phyloP scores from a whole-genome alignment of 495 filamentous ascomycete species.

The Penicillium odoratum region DNA sequence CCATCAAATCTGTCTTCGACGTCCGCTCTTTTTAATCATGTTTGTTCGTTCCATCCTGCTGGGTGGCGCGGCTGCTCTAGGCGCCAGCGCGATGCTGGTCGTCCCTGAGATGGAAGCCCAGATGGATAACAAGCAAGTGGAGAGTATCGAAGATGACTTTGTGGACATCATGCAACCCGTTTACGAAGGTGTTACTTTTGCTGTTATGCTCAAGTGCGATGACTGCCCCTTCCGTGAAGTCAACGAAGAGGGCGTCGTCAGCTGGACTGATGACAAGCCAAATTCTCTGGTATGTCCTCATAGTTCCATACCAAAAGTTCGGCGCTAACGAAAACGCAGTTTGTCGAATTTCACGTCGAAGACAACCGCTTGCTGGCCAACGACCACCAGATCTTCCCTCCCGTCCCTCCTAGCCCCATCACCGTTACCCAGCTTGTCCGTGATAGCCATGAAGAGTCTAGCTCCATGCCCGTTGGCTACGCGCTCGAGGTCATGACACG shows the following conservation, averaged over 20 bases:
- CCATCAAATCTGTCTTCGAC: conserved; percentile 16
- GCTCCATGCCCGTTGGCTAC: conserved; percentile 41
- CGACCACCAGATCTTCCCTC: conserved; percentile 51
- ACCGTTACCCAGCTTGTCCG: conserved; percentile 36
- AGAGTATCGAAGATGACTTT: conserved; percentile 25
- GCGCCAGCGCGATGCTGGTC: conserved; percentile 50
- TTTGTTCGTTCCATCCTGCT: conserved; percentile 43
- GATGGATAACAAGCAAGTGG: conserved; percentile 16
- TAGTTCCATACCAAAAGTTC: not conserved
- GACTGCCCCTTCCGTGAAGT: conserved; percentile 48
- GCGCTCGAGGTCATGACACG: conserved; percentile 44
- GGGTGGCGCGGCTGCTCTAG: conserved; percentile 42
- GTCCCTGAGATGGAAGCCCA: conserved; percentile 41
- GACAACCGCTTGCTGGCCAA: conserved; percentile 48
- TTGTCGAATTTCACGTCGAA: conserved; percentile 44
- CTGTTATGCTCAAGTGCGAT: conserved; percentile 44
- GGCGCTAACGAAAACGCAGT: conserved; percentile 25
- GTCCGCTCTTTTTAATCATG: conserved; percentile 38
- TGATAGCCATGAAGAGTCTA: conserved; percentile 34
- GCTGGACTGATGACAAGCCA: conserved; percentile 38
- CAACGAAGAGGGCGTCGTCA: conserved; percentile 31
- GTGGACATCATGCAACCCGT: conserved; percentile 30
- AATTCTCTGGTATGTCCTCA: conserved; percentile 38
- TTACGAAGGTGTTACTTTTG: conserved; percentile 29
- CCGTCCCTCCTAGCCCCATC: conserved; percentile 35